Evolutionary conservation across 495 filamentous ascomycete species (phyloP).

Genomic region (Aeminium ludgeri): DNA sequence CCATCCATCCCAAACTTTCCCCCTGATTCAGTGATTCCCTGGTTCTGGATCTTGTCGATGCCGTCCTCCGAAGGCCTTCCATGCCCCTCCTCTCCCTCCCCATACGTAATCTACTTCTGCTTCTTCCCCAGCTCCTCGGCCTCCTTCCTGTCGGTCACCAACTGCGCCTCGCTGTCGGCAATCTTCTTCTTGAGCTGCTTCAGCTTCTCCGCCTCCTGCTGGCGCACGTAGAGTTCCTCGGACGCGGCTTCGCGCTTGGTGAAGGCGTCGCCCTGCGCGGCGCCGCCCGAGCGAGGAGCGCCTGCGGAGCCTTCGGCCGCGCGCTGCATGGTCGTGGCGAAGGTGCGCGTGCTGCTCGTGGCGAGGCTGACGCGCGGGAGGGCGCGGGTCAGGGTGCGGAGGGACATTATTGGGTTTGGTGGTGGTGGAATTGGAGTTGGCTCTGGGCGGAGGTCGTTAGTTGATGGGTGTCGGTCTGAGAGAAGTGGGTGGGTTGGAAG

Average conservation of each 20-base stretch:
- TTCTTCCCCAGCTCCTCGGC: constrained; percentile 10
- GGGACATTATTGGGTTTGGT: constrained; percentile 3
- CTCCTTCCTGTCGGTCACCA: constrained; percentile 11
- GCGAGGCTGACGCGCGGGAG: constrained; percentile 1
- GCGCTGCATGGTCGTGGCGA: constrained; percentile 20
- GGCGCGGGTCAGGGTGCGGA: constrained; percentile 15
- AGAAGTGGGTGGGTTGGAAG: not conserved
- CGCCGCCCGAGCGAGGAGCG: constrained; percentile 29
- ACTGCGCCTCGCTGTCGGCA: constrained; percentile 32
- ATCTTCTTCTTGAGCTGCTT: constrained; percentile 62
- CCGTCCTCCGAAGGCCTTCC: too few species aligned
- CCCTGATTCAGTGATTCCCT: not conserved
- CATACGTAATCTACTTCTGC: constrained; percentile 2
- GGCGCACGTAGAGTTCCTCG: constrained; percentile 66
- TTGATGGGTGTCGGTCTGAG: not conserved
- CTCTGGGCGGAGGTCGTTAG: too few species aligned
- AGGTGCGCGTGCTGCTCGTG: constrained; percentile 14
- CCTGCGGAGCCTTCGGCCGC: constrained; percentile 34
- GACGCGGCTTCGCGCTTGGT: constrained; percentile 73
- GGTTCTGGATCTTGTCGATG: too few species aligned
- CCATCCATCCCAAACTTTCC: not conserved
- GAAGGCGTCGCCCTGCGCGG: constrained; percentile 50
- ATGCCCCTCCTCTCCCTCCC: too few species aligned
- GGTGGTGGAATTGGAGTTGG: constrained; percentile 4
- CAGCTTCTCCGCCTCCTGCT: constrained; percentile 77